Percentiles rank a stretch among this genome's conserved stretches.
These are phyloP conservation scores for Parachlorella kessleri DNA, from an alignment of 139 green algal genomes.

Conservation along the genomic window DNA sequence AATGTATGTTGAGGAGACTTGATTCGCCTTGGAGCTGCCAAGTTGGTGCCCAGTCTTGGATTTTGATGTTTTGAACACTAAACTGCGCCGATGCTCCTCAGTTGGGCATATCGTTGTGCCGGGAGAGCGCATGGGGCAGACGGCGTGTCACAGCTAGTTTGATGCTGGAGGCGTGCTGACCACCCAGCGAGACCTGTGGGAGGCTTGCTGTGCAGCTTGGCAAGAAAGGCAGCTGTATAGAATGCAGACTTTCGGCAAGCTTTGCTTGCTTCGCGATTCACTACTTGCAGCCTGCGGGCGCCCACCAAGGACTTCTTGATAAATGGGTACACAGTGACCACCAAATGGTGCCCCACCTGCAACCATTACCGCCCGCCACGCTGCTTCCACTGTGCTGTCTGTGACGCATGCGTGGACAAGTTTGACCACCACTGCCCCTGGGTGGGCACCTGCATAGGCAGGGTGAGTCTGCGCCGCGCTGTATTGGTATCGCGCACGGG, in stretches of 20 bases:
- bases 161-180: no score
- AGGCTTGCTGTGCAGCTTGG: no score
- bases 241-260: not conserved
- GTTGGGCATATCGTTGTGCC: no score
- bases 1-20: no score
- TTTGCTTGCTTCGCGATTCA: not conserved
- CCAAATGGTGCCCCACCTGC: constrained; percentile 82
- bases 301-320: constrained; percentile 49
- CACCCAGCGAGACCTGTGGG: no score
- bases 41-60: no score
- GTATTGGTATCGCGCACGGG: no score
- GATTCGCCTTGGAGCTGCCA: no score
- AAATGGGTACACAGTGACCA: constrained; percentile 70
- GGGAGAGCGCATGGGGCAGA: no score
- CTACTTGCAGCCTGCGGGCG: constrained; percentile 23
- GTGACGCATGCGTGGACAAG: constrained; percentile 97
- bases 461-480: constrained; percentile 63
- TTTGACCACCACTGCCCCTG: constrained; percentile 99
- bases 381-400: constrained; percentile 94
- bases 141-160: not conserved
- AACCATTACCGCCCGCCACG: constrained; percentile 94
- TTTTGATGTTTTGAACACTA: no score
- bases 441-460: constrained; percentile 92
- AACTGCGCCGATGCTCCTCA: no score
- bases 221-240: no score